Base-by-base conservation (phyloP, 768 basidiomycete genomes). In the Leucocoprinus birnbaumii region DNA sequence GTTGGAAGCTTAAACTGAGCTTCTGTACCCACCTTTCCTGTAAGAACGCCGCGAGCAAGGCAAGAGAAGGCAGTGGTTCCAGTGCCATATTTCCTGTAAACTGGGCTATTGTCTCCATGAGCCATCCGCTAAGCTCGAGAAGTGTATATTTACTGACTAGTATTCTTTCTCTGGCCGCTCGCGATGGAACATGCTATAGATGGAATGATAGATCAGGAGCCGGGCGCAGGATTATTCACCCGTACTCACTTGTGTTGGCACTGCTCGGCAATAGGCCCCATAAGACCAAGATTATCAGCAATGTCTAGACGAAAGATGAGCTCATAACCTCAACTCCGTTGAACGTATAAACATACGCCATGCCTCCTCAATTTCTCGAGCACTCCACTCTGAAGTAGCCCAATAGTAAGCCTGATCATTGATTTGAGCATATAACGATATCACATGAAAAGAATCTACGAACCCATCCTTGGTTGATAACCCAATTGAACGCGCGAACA, bases 141-240 rank as follows among this genome's bases (percentile, higher is more conserved):
- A 43, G 25, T 42, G 13, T 7, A 31, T 35, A 14, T 1, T 14
- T 19, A 66, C 77, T 59, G 61, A 84, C 80, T 71, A 75, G 69
- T 88, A 91, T 74, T 92, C 89, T 62, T 81, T 80, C 72, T 94
- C 91, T n/a, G 89, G 84, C 14, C 85, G 78, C 59, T 91, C 86
- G 18, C 90, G 84, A 66, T 85, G 80, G 66, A 93, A 80, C 82
- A 91, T 83, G 64, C 84, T 88, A 66, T 68, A 67, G 22, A 48
- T 22, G 3, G n/a, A 7, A 11, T n/a, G n/a, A n/a, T 16, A 21
- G 13, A 35, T 13, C 3, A 5, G 11, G 2, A 14, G 6, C 38
- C 25, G 10, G n/a, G n/a, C n/a, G n/a, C n/a, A n/a, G n/a, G n/a
- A n/a, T n/a, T n/a, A n/a, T n/a, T n/a, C n/a, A n/a, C n/a, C n/a